Base-by-base conservation (phyloP, 371 early-diverging fungal genomes). In the Cokeromyces recurvatus region DNA sequence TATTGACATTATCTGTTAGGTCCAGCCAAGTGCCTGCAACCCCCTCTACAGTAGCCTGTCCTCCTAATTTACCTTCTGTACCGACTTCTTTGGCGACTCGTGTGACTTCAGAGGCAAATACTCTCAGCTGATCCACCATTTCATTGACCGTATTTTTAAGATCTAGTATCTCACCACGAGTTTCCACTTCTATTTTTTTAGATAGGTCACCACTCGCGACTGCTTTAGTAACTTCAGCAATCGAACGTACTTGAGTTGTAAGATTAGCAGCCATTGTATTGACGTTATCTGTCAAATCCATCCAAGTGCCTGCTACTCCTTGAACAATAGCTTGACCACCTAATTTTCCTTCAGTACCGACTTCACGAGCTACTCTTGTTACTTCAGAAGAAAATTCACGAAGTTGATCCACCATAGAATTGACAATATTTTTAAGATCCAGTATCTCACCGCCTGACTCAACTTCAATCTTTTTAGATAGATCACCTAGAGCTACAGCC, bases 381-480 rank as follows among this genome's bases (percentile, higher is more conserved):
- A 81, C 81, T 57, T 81, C 81, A 2, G 75, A 50, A 3, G 78
- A 71, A 53, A 81, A 81, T 0, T 71, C 58, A 32, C 57, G 49
- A 0, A 81, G 56, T 34, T 81, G 84, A 46, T 79, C 79, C 44
- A 86, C 62, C 85, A 87, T 87, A 46, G 82, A 71, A 55, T 87
- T 85, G 44, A 87, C 86, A 43, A 78, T 84, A 38, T 81, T 77
- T 53, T 87, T 85, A 21, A 87, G 74, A 20, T 64, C 62, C 22
- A 78, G 71, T 68, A 85, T 85, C 62, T 87, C 86, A 31, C 86
- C 86, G 16, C 75, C 62, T 0, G 81, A 77, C 36, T 84, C 81
- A 5, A 84, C 77, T 11, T 83, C 82, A 42, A 87, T 82, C 54
- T 78, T 77, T 21, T 77, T 74, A 2, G 75, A 74, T 17, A 78